These are phyloP conservation scores for Monilinia fructicola DNA, from an alignment of 2,329 filamentous ascomycete species.

Conservation along the genomic window DNA sequence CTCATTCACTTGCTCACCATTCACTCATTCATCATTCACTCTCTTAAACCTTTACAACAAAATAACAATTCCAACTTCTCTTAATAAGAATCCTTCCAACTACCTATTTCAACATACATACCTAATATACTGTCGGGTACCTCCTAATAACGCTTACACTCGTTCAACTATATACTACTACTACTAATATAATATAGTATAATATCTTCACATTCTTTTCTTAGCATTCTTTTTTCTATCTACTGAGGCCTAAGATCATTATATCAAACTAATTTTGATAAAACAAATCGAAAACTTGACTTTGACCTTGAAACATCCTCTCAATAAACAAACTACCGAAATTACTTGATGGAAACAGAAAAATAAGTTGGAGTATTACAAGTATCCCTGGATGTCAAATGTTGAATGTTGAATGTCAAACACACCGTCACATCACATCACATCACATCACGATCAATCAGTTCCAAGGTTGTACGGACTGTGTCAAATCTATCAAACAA, in stretches of 20 bases:
- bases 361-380: neutral
- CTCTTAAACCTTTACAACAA: neutral
- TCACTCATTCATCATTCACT: no score
- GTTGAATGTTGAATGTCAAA: no score
- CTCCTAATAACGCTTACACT: constrained; percentile 1
- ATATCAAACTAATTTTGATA: constrained; percentile 3
- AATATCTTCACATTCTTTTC: neutral
- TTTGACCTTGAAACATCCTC: neutral
- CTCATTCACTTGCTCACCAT: no score
- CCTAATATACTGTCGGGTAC: no score
- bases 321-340: constrained; percentile 3
- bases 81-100: neutral
- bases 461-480: neutral
- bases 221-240: neutral
- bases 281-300: constrained; percentile 6
- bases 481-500: constrained; percentile 1
- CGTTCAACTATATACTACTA: neutral
- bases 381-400: constrained; percentile 12
- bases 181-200: neutral
- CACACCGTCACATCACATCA: no score
- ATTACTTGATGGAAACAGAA: constrained; percentile 8
- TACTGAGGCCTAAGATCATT: no score
- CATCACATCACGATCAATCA: neutral
- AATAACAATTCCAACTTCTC: neutral
- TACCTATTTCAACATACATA: no score